Percentiles rank a stretch among this genome's conserved stretches.
phyloP scores from a whole-genome alignment of 2,329 filamentous ascomycete species.

The Dichotomopilus funicola region DNA sequence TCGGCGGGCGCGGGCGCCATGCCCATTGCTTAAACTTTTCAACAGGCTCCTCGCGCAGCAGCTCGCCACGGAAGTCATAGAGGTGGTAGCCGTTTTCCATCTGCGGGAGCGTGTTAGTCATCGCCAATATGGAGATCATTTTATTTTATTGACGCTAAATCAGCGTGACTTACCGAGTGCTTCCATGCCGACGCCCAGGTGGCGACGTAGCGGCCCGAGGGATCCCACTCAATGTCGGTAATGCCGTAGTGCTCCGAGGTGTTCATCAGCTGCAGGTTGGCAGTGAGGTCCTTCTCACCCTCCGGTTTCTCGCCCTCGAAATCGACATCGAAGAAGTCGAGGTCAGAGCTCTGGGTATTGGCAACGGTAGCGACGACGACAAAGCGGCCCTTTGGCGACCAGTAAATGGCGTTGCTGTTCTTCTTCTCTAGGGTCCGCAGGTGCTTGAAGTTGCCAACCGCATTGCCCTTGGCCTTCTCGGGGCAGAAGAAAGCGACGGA shows the following conservation, averaged over 20 bases:
- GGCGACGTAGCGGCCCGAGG: slow-evolving; percentile 87
- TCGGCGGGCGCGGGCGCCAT: slow-evolving; percentile 87
- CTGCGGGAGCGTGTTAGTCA: slow-evolving; percentile 37
- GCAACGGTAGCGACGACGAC: slow-evolving; percentile 89
- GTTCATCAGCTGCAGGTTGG: slow-evolving; percentile 93
- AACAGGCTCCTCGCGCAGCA: slow-evolving; percentile 81
- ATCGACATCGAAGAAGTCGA: slow-evolving; percentile 97
- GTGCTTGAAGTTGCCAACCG: slow-evolving; percentile 90
- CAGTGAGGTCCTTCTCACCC: slow-evolving; percentile 85
- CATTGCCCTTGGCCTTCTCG: slow-evolving; percentile 79
- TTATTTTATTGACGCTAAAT: not conserved
- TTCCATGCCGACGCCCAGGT: slow-evolving; percentile 95
- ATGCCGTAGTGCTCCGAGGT: slow-evolving; percentile 93
- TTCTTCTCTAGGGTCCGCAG: slow-evolving; percentile 96
- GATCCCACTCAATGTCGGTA: slow-evolving; percentile 97
- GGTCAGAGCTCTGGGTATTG: slow-evolving; percentile 87
- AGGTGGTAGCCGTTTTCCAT: slow-evolving; percentile 99
- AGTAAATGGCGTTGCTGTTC: slow-evolving; percentile 99
- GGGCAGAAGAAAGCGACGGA: slow-evolving; percentile 94
- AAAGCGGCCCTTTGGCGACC: slow-evolving; percentile 92
- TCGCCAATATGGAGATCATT: not conserved
- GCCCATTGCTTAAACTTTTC: slow-evolving; percentile 98
- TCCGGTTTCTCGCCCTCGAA: slow-evolving; percentile 96
- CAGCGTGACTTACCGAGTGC: slow-evolving; percentile 66
- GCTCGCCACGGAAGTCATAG: slow-evolving; percentile 90